A percentile compares a stretch with the other conserved stretches of the same genome.
Evolutionary conservation across 2,329 filamentous ascomycete species (phyloP).

Genomic region (Chrysoporthe cubensis): DNA sequence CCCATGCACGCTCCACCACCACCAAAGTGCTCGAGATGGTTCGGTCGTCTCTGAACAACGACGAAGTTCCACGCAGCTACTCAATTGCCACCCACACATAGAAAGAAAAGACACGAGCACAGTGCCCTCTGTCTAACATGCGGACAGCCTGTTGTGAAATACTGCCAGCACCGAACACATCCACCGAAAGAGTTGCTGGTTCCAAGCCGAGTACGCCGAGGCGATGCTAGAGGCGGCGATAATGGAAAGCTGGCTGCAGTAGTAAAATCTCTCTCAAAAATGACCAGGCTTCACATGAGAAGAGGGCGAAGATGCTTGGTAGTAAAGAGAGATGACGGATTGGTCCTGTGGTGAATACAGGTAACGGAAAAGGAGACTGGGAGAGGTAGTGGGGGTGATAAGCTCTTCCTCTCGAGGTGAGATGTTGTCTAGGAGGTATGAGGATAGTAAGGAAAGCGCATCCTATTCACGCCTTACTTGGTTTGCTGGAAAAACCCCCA

Average conservation of each 20-base stretch:
- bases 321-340: constrained; percentile 18
- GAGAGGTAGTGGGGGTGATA: background rate
- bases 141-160: background rate
- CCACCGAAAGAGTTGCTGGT: background rate
- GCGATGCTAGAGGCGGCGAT: constrained; percentile 12
- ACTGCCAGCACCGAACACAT: background rate
- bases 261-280: constrained; percentile 4
- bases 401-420: background rate
- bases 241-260: constrained; percentile 1
- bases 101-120: background rate
- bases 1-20: background rate
- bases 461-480: constrained; percentile 36
- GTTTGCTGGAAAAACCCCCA: constrained; percentile 37
- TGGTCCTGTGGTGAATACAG: constrained; percentile 10
- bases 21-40: constrained; percentile 1
- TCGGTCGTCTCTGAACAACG: background rate
- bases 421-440: background rate
- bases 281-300: background rate
- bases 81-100: background rate
- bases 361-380: constrained; percentile 19
- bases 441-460: constrained; percentile 25
- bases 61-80: background rate
- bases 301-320: constrained; percentile 14
- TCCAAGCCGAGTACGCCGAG: background rate
- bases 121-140: background rate